A percentile compares a stretch with the other conserved stretches of the same genome.
Conservation (phyloP, 768 basidiomycete genomes). For the Pulveroboletus sp. region DNA sequence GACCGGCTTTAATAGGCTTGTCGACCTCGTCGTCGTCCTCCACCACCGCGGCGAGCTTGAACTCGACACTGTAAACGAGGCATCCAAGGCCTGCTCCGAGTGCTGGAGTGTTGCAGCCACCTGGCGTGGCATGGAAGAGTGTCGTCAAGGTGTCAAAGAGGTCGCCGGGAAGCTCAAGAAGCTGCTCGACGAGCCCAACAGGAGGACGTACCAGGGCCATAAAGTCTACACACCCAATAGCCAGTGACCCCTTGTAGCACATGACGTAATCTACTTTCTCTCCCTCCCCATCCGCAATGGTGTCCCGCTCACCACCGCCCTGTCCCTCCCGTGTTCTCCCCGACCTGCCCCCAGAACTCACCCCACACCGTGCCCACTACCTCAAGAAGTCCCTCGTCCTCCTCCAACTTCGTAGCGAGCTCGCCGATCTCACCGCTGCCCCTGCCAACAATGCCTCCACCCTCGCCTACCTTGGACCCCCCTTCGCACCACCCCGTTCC, state of each 20-base stretch:
- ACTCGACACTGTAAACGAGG: constrained; percentile 69
- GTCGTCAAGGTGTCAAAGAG: constrained; percentile 55
- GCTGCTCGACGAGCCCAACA: constrained; percentile 34
- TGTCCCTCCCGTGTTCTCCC: constrained; percentile 2
- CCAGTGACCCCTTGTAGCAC: background rate
- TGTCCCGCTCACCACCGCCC: too few relatives aligned
- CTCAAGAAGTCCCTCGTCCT: constrained; percentile 94
- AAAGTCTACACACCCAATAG: constrained; percentile 31
- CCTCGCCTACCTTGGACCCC: constrained; percentile 83
- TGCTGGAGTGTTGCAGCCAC: constrained; percentile 71
- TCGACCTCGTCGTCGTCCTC: constrained; percentile 70
- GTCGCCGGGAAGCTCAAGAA: constrained; percentile 58
- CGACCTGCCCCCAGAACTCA: constrained; percentile 37
- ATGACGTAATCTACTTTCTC: constrained; percentile 14
- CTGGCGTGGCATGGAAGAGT: constrained; percentile 64
- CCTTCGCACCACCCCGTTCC: constrained; percentile 71
- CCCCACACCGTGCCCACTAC: constrained; percentile 92
- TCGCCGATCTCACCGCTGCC: constrained; percentile 57
- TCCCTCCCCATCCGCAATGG: background rate
- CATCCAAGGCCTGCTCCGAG: constrained; percentile 60
- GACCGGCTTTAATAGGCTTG: constrained; percentile 59
- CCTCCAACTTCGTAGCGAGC: constrained; percentile 79
- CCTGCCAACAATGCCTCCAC: constrained; percentile 44
- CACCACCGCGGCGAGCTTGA: constrained; percentile 65
- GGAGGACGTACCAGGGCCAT: constrained; percentile 29